Evolutionary conservation across 805 yeast genomes (phyloP).

Genomic region (Candida tibetensis): DNA sequence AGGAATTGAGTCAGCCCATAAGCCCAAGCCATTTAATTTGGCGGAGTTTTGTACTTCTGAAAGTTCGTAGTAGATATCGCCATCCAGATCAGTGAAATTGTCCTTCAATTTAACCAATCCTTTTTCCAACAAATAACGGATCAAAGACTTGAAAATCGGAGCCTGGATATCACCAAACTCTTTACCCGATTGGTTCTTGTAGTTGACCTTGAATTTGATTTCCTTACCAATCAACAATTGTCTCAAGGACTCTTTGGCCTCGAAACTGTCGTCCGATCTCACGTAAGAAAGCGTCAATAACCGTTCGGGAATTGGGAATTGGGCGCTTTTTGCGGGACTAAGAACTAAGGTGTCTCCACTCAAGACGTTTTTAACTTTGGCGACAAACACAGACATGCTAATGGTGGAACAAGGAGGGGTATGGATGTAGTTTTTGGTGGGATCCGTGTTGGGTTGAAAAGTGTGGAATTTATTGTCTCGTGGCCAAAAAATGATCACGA

Average conservation of each 20-base stretch:
- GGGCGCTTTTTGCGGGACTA: slow-evolving; percentile 44
- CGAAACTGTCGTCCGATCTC: slow-evolving; percentile 57
- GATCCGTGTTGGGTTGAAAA: not conserved
- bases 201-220: slow-evolving; percentile 56
- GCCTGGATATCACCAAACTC: slow-evolving; percentile 72
- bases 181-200: slow-evolving; percentile 49
- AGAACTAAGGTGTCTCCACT: slow-evolving; percentile 71
- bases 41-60: slow-evolving; percentile 50
- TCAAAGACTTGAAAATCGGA: slow-evolving; percentile 60
- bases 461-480: not conserved
- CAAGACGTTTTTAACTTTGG: slow-evolving; percentile 66
- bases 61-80: slow-evolving; percentile 42
- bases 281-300: slow-evolving; percentile 63
- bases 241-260: slow-evolving; percentile 61
- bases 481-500: not conserved
- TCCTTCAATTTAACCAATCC: slow-evolving; percentile 67
- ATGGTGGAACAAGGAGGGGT: not conserved
- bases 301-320: slow-evolving; percentile 53
- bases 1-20: slow-evolving; percentile 46
- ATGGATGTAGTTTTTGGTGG: too few species aligned
- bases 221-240: slow-evolving; percentile 62
- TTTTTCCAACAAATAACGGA: slow-evolving; percentile 50
- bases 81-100: slow-evolving; percentile 39
- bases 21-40: slow-evolving; percentile 45
- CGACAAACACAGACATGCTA: slow-evolving; percentile 26